Conservation (phyloP, 148 eudicot genomes). For the Nepenthes mirabilis region DNA sequence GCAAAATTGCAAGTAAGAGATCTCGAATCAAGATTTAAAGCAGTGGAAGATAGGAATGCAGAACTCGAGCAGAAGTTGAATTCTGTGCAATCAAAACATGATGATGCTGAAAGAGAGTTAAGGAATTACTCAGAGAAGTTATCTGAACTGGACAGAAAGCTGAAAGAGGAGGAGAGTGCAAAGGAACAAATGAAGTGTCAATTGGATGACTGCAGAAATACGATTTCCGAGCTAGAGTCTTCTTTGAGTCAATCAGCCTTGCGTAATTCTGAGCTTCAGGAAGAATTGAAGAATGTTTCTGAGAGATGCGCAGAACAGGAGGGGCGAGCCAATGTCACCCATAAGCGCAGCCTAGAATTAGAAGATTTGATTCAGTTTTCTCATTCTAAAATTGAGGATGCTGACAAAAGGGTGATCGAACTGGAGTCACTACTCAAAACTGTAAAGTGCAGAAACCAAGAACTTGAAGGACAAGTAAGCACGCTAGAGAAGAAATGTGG, state of each 20-base stretch:
- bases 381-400: constrained; percentile 50
- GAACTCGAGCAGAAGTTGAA: constrained; percentile 34
- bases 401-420: constrained; percentile 42
- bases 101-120: constrained; percentile 27
- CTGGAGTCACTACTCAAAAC: constrained; percentile 47
- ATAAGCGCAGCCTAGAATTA: constrained; percentile 50
- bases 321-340: constrained; percentile 28
- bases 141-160: constrained; percentile 13
- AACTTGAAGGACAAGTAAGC: constrained; percentile 58
- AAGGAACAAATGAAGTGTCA: constrained; percentile 19
- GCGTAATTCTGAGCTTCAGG: constrained; percentile 32
- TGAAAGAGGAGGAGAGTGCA: constrained; percentile 26
- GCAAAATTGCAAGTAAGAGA: constrained; percentile 32
- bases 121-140: constrained; percentile 23
- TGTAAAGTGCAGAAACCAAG: constrained; percentile 49
- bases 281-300: constrained; percentile 26
- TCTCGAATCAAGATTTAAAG: constrained; percentile 17
- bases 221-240: constrained; percentile 32
- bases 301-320: constrained; percentile 43
- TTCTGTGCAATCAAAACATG: constrained; percentile 23
- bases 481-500: constrained; percentile 38
- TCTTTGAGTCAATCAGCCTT: constrained; percentile 21
- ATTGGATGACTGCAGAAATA: constrained; percentile 22
- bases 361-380: constrained; percentile 50
- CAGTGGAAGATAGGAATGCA: constrained; percentile 18